phyloP scores from a whole-genome alignment of 2,329 filamentous ascomycete genomes.

The Calonectria leucothoes region DNA sequence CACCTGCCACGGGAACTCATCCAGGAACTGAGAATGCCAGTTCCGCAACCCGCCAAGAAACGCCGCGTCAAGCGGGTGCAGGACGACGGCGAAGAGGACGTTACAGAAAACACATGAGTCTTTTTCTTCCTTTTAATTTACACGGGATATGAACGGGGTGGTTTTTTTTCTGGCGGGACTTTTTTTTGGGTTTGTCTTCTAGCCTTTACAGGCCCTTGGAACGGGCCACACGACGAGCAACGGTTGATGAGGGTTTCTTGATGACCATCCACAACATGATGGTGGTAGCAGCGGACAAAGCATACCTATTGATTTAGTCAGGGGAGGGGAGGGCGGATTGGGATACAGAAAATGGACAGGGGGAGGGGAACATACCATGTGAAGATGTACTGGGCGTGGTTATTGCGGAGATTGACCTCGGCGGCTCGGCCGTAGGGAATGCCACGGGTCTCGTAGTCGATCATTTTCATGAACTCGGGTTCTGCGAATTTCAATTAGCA shows the following conservation, averaged over 20 bases:
- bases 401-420: slow-evolving; percentile 94
- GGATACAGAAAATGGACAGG: not conserved
- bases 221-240: slow-evolving; percentile 72
- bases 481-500: slow-evolving; percentile 59
- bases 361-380: slow-evolving; percentile 79
- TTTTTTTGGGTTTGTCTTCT: slow-evolving; percentile 12
- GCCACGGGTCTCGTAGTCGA: slow-evolving; percentile 81
- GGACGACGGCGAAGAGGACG: slow-evolving; percentile 49
- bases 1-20: slow-evolving; percentile 85
- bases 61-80: slow-evolving; percentile 49
- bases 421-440: slow-evolving; percentile 89
- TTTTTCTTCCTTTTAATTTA: slow-evolving; percentile 11
- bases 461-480: slow-evolving; percentile 80
- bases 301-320: slow-evolving; percentile 74
- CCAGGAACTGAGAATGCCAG: slow-evolving; percentile 82
- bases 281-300: slow-evolving; percentile 83
- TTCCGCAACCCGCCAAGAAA: slow-evolving; percentile 63
- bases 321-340: not conserved
- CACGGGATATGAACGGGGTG: slow-evolving; percentile 21
- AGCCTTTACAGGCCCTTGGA: slow-evolving; percentile 43
- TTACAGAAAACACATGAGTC: slow-evolving; percentile 48
- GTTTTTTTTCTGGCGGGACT: not conserved
- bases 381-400: slow-evolving; percentile 98
- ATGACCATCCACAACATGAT: slow-evolving; percentile 98
- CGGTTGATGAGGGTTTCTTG: slow-evolving; percentile 83